Conservation (phyloP, 139 green algal genomes). For the Nannochloris sp. region DNA sequence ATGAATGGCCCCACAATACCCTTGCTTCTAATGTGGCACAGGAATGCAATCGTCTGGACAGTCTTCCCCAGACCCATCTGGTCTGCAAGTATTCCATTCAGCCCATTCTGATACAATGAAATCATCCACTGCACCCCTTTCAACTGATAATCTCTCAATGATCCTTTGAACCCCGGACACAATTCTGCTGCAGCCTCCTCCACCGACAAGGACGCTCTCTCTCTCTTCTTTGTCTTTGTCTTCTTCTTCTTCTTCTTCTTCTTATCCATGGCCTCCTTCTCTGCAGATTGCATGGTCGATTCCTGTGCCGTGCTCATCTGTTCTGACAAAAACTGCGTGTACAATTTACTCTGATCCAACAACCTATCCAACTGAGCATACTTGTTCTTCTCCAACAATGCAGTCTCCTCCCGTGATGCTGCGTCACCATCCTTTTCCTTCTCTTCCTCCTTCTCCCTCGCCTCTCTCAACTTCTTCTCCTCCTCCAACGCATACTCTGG, state of each 20-base stretch:
- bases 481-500: conserved; percentile 43
- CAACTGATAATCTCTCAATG: conserved; percentile 84
- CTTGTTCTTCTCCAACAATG: conserved; percentile 35
- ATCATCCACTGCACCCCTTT: conserved; percentile 86
- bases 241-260: conserved; percentile 5
- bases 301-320: conserved; percentile 64
- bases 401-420: neutral
- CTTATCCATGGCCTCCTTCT: conserved; percentile 18
- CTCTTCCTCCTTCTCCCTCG: conserved; percentile 36
- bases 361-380: conserved; percentile 64
- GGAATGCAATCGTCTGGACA: conserved; percentile 91
- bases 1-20: conserved; percentile 71
- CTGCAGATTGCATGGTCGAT: neutral
- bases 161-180: conserved; percentile 67
- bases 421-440: neutral
- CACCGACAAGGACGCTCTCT: neutral
- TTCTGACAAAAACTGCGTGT: conserved; percentile 78
- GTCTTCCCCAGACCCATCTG: conserved; percentile 97
- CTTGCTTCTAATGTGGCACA: conserved; percentile 74
- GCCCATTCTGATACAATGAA: conserved; percentile 82
- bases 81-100: conserved; percentile 91
- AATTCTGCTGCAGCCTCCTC: conserved; percentile 29
- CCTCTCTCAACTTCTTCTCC: conserved; percentile 46
- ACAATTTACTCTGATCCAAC: conserved; percentile 66
- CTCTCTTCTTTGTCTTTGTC: conserved; percentile 20